Evolutionary conservation across 2,329 filamentous ascomycete genomes (phyloP), one percentile per base, ranked within the genome.

Genomic region (Fusarium brevicatenulatum): DNA sequence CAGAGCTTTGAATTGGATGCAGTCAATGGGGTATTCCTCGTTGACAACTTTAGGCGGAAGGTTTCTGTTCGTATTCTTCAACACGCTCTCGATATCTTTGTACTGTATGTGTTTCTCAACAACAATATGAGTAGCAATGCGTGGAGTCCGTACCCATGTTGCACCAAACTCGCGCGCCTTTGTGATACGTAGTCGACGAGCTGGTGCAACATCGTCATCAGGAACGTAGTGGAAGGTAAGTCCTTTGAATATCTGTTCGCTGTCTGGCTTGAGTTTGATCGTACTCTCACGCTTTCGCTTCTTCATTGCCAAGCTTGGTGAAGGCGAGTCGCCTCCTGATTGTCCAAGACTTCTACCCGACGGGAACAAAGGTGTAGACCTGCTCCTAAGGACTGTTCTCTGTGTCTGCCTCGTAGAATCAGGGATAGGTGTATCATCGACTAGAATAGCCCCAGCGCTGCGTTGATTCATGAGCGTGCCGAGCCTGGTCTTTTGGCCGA

Each of bases 161-260:
- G 92, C 95, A 47, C 95, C 95, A 79, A 91, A 91, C 76, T 94
- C 91, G 57, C 90, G 87, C 0, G 93, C 91, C 79, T 92, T 95
- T 36, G 87, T 87, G 58, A 98, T 97, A 8, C 93, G 91, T 65
- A 91, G 81, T 61, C 89, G 89, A 43, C 95, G 89, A 12, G 88
- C 85, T 16, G 88, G 87, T 37, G 91, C 89, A 52, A 92, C 87
- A 71, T 95, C 92, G 71, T 94, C 90, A 73, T 96, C 93, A 0
- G 95, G 95, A 10, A 97, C 89, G 79, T 96, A 97, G 82, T 90
- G 93, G 72, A 94, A 92, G 0, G 83, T 80, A n/a, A 93, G 80
- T 0, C 83, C 86, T 49, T 83, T 86, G 78, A 95, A 91, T 9
- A 93, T 85, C 72, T 88, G 86, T 63, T 88, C 81, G 2, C 81